Percentiles rank a stretch among this genome's conserved stretches.
Evolutionary conservation across 192 early-diverging fungal species (phyloP).

Genomic region (Backusella psychrophila): DNA sequence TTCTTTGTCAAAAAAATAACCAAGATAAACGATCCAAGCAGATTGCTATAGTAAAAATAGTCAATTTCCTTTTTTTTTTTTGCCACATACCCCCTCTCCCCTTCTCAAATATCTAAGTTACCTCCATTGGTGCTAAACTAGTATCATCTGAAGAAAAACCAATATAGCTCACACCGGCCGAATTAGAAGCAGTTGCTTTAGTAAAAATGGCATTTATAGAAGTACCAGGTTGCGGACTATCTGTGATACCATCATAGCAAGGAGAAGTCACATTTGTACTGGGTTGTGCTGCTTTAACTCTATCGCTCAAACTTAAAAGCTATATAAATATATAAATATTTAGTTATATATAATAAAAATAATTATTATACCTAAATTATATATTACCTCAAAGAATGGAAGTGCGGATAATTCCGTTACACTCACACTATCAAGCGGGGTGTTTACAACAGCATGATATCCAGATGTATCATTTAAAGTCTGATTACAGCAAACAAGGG

Average conservation of each 20-base stretch:
- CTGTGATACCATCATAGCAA: background rate
- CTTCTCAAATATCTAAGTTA: background rate
- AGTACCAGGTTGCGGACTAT: background rate
- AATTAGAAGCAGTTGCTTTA: background rate
- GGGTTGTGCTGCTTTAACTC: constrained; percentile 7
- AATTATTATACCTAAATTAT: background rate
- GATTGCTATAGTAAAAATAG: constrained; percentile 2
- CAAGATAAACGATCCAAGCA: constrained; percentile 13
- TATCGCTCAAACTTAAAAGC: constrained; percentile 8
- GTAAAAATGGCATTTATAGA: constrained; percentile 1
- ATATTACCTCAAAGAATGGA: constrained; percentile 15
- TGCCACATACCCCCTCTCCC: no score
- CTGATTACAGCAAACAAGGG: constrained; percentile 10
- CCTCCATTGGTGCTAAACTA: constrained; percentile 13
- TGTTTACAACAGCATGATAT: constrained; percentile 11
- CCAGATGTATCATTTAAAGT: background rate
- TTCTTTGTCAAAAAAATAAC: constrained; percentile 6
- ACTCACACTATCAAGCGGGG: constrained; percentile 3
- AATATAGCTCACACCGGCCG: background rate
- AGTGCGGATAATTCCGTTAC: background rate
- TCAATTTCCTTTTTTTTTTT: background rate
- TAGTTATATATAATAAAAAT: background rate
- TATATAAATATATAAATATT: background rate
- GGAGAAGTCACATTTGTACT: constrained; percentile 12
- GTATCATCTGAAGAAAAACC: background rate